Evolutionary conservation across 768 basidiomycete species (phyloP), one percentile per base, ranked within the genome.

Genomic region (Guyanaporus albipodus): DNA sequence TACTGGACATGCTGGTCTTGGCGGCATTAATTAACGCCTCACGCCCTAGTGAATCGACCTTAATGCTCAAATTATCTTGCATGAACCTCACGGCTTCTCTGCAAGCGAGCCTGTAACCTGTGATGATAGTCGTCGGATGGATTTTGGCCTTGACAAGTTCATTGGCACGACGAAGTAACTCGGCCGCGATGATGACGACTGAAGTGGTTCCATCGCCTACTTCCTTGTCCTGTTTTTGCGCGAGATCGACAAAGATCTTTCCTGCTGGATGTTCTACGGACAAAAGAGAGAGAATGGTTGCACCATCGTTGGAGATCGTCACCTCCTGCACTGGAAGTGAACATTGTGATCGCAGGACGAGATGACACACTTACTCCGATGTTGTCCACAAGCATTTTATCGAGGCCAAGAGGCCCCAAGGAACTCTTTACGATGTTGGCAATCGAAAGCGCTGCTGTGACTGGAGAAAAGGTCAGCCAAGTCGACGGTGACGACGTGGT

Each of bases 191-290:
- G 57, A 99, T 90, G 38, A 99, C 96, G 34, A 99, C 96, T 19
- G 93, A 97, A 3, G 96, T 99, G 8, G 96, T 99, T 12, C 96
- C 96, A 71, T 99, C 96, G 29, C 96, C 96, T 9, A 99, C 96
- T 70, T 99, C 96, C 66, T 94, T 96, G 69, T 99, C 96, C 69
- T 98, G 94, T 62, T 98, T 97, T 70, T 98, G 94, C 2, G 96
- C 93, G 36, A 99, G 87, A 69, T 97, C 93, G 38, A 98, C 94
- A 55, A 99, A 92, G 53, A 99, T 93, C 54, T 91, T 86, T 18
- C 93, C 96, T 4, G 96, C 96, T 22, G 96, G 96, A 63, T 98
- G 92, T 60, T 96, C 91, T 36, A 99, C 94, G 14, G 91, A 83
- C 32, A 98, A 75, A 17, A 98, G 76, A 19, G 90, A 85, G 31